These are phyloP conservation scores for Cucurbita pepo DNA, from an alignment of 306 rosid genomes.

Conservation along the genomic window DNA sequence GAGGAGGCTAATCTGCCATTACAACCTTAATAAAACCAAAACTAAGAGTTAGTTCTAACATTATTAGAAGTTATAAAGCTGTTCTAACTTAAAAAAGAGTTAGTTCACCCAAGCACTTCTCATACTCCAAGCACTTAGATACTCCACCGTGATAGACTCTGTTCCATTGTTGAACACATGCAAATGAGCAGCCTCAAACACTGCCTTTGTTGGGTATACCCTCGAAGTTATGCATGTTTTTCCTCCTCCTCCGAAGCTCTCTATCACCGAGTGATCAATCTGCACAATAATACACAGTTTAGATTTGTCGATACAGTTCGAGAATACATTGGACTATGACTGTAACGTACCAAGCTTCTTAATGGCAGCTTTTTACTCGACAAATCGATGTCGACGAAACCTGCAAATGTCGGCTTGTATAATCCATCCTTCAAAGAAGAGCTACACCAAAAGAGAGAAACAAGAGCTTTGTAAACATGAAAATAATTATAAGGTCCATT, in stretches of 20 bases:
- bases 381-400: conserved; percentile 49
- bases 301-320: too few relatives aligned
- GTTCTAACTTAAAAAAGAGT: too few relatives aligned
- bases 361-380: conserved; percentile 40
- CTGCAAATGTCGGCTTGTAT: conserved; percentile 70
- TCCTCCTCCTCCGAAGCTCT: conserved; percentile 69
- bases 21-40: too few relatives aligned
- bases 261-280: conserved; percentile 89
- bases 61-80: too few relatives aligned
- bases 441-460: conserved; percentile 14
- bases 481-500: not conserved
- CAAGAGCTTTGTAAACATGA: not conserved
- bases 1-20: too few relatives aligned
- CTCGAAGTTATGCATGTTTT: conserved; percentile 68
- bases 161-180: conserved; percentile 66
- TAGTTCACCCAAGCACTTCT: conserved; percentile 13
- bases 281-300: conserved; percentile 1
- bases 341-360: conserved; percentile 50
- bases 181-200: conserved; percentile 37
- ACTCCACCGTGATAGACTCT: conserved; percentile 12
- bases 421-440: conserved; percentile 29
- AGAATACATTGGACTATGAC: not conserved
- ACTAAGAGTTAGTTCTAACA: too few relatives aligned
- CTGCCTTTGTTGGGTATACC: conserved; percentile 63
- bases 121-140: conserved; percentile 63